Evolutionary conservation across 2,329 filamentous ascomycete species (phyloP).

Genomic region (Epichloe coenophiala): DNA sequence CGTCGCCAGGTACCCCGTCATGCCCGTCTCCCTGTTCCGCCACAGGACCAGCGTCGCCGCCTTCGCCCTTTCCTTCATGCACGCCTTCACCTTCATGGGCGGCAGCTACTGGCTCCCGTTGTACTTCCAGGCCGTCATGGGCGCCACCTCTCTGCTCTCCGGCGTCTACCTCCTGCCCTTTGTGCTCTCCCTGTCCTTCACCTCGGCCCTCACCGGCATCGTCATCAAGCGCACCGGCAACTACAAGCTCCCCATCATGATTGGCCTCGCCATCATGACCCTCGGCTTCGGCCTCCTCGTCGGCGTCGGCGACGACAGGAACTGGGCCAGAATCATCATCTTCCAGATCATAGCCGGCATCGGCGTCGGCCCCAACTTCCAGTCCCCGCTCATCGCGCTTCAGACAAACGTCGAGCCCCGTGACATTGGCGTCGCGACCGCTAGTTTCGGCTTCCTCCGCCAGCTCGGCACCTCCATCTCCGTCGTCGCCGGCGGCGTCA

Average conservation of each 20-base stretch:
- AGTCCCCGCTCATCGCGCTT: constrained; percentile 53
- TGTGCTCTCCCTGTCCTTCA: constrained; percentile 51
- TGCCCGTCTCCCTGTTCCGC: constrained; percentile 60
- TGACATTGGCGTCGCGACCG: constrained; percentile 56
- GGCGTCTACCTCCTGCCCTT: constrained; percentile 64
- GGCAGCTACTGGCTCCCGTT: constrained; percentile 70
- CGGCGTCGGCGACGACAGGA: constrained; percentile 41
- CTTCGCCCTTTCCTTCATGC: constrained; percentile 54
- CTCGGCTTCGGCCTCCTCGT: constrained; percentile 53
- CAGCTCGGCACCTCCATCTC: constrained; percentile 55
- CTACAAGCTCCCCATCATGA: constrained; percentile 48
- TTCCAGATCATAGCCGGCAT: constrained; percentile 51
- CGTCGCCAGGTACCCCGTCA: constrained; percentile 62
- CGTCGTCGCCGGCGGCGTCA: constrained; percentile 61
- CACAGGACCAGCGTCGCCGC: constrained; percentile 51
- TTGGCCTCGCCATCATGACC: constrained; percentile 43
- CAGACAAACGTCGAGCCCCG: constrained; percentile 47
- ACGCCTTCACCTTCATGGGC: constrained; percentile 66
- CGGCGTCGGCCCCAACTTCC: constrained; percentile 56
- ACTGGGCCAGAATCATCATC: constrained; percentile 43
- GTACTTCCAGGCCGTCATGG: constrained; percentile 68
- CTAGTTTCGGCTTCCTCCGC: constrained; percentile 53
- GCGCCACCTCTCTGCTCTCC: constrained; percentile 53
- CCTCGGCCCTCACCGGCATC: constrained; percentile 43
- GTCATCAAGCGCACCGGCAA: constrained; percentile 51